Base-by-base conservation (phyloP, 2,329 filamentous ascomycete genomes). In the Pyrenophora tritici-repentis region DNA sequence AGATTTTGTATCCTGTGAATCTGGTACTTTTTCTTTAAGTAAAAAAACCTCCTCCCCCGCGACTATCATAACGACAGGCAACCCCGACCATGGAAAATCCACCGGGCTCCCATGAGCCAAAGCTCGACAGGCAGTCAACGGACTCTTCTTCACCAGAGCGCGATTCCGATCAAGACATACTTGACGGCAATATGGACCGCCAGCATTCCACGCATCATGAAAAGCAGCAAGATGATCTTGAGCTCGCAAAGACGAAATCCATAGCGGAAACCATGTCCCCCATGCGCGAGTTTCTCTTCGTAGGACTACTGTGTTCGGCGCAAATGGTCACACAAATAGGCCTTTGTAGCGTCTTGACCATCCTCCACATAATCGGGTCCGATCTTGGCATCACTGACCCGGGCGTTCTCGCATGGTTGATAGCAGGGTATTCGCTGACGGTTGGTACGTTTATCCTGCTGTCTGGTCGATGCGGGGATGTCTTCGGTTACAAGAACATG, bases 381-480 rank as follows among this genome's bases (percentile, higher is more conserved):
- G 73, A 72, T 31, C 74, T 79, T 32, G 69, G 69, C 26, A 72
- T 73, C 24, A 70, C 69, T 2, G 65, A 67, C 43, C 63, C 74
- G 4, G 75, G 73, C 22, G 69, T 75, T n/a, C 68, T 78, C n/a
- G 68, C 73, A 17, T 82, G 79, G 80, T 68, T 79, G 24, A 71
- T 78, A 42, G 78, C 79, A 10, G 76, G 75, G 9, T 82, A 79
- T 61, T 74, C 73, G 34, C 68, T 82, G 35, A 79, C 78, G 0
- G 74, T 78, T 2, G 79, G 80, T 9, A 80, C 76, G 4, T 81
- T 81, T 59, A 80, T 82, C 43, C 71, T 82, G 7, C 60, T 79
- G 3, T 75, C 78, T 1, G 80, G 79, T 1, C 73, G 79, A 3
- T 70, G 81, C 2, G 79, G 79, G 10, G 79, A 81, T 62, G 54